Conservation (phyloP, 163 green algal genomes). For the Chlorella variabilis region DNA sequence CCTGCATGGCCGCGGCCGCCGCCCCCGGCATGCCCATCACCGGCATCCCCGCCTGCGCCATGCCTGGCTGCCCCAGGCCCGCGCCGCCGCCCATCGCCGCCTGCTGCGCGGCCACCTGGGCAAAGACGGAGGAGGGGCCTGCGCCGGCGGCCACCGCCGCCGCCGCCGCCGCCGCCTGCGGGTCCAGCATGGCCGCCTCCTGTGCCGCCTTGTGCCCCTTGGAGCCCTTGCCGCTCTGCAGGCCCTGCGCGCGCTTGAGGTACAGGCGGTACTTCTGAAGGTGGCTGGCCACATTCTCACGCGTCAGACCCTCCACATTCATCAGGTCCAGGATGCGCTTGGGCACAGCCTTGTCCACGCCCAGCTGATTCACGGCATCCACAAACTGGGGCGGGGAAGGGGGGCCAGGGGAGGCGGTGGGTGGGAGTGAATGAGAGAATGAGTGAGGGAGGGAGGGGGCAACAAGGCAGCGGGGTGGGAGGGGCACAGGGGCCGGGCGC, state of each 20-base stretch:
- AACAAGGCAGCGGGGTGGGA: background rate
- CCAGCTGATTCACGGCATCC: slow-evolving; percentile 94
- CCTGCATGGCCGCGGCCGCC: background rate
- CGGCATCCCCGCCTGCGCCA: background rate
- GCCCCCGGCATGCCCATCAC: slow-evolving; percentile 8
- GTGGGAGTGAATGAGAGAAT: too few species aligned
- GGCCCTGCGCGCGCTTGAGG: slow-evolving; percentile 69
- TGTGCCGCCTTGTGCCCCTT: slow-evolving; percentile 29
- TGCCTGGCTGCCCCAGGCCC: background rate
- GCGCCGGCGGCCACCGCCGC: slow-evolving; percentile 23
- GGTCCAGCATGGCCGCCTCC: slow-evolving; percentile 22
- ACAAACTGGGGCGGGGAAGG: slow-evolving; percentile 98
- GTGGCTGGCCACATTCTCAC: slow-evolving; percentile 93
- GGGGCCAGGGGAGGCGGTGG: background rate
- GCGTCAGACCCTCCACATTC: slow-evolving; percentile 88
- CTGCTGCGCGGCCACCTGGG: slow-evolving; percentile 31
- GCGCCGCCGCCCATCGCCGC: background rate
- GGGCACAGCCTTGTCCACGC: slow-evolving; percentile 97
- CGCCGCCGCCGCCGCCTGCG: slow-evolving; percentile 22
- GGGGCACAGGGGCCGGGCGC: too few species aligned
- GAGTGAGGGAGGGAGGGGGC: background rate
- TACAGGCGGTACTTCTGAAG: slow-evolving; percentile 94
- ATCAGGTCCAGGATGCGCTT: slow-evolving; percentile 98
- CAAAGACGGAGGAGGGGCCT: slow-evolving; percentile 29
- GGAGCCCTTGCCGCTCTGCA: slow-evolving; percentile 20